A percentile compares a stretch with the other conserved stretches of the same genome.
phyloP scores from a whole-genome alignment of 441 rosid species.

The Brassica hybrid region DNA sequence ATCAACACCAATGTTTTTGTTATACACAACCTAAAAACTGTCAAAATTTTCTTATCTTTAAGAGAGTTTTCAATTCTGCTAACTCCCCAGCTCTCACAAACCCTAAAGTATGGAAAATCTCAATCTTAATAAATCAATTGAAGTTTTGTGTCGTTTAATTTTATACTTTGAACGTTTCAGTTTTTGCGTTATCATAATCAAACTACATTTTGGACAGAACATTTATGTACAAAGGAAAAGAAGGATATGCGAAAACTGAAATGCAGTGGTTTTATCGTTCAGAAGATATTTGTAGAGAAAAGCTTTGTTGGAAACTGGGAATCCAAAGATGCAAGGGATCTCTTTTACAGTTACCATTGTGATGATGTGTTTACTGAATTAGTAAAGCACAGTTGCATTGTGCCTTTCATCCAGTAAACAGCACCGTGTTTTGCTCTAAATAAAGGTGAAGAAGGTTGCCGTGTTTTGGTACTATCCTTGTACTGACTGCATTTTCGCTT shows the following conservation, averaged over 20 bases:
- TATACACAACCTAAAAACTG: background rate
- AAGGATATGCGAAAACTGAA: slow-evolving; percentile 56
- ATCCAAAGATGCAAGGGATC: slow-evolving; percentile 59
- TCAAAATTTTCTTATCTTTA: background rate
- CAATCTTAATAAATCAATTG: background rate
- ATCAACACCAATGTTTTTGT: background rate
- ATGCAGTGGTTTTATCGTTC: slow-evolving; percentile 92
- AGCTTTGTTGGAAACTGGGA: slow-evolving; percentile 65
- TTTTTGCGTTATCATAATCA: background rate
- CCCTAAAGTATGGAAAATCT: background rate
- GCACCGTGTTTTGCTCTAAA: slow-evolving; percentile 37
- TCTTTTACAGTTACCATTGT: slow-evolving; percentile 78
- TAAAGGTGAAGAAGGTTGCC: background rate
- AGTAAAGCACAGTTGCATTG: slow-evolving; percentile 69
- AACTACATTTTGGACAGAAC: slow-evolving; percentile 51
- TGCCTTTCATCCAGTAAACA: slow-evolving; percentile 71
- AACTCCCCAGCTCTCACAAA: background rate
- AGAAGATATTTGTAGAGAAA: slow-evolving; percentile 58
- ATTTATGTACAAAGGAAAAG: slow-evolving; percentile 49
- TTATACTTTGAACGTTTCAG: background rate
- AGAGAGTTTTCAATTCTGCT: background rate
- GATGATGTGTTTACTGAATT: slow-evolving; percentile 84
- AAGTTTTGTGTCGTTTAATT: background rate
- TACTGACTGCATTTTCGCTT: background rate
- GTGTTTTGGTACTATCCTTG: background rate